These are phyloP conservation scores for Ceratocystis harringtonii DNA, from an alignment of 2,329 filamentous ascomycete genomes.

Conservation along the genomic window DNA sequence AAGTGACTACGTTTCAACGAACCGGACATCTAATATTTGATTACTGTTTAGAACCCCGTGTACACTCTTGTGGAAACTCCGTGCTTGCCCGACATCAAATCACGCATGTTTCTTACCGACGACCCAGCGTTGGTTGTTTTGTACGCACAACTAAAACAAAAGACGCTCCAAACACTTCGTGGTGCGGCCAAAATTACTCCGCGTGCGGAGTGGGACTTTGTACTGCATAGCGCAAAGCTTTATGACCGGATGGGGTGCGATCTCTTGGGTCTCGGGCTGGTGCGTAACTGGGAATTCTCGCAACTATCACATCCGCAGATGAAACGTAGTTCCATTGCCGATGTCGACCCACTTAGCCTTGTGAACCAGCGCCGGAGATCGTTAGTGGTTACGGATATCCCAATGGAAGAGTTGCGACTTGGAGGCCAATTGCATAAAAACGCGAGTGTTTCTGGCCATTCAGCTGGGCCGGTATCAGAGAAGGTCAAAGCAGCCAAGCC, in stretches of 20 bases:
- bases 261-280: constrained; percentile 69
- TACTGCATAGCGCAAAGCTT: constrained; percentile 67
- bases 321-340: constrained; percentile 26
- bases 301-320: constrained; percentile 30
- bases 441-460: constrained; percentile 1
- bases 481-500: constrained; percentile 34
- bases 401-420: constrained; percentile 28
- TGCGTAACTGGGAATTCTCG: constrained; percentile 71
- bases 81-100: constrained; percentile 52
- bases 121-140: constrained; percentile 79
- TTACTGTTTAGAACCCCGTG: constrained; percentile 49
- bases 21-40: neutral
- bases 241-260: constrained; percentile 93
- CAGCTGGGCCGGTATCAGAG: neutral
- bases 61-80: constrained; percentile 57
- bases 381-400: constrained; percentile 63
- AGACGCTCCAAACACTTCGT: constrained; percentile 65
- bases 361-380: constrained; percentile 53
- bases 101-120: constrained; percentile 71
- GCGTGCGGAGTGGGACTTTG: constrained; percentile 72
- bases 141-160: constrained; percentile 71
- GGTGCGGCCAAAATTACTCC: constrained; percentile 72
- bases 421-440: constrained; percentile 25
- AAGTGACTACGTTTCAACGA: no score
- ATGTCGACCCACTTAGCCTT: constrained; percentile 49